Conservation (phyloP, 2,329 filamentous ascomycete genomes). For the Neofusicoccum umdonicola region DNA sequence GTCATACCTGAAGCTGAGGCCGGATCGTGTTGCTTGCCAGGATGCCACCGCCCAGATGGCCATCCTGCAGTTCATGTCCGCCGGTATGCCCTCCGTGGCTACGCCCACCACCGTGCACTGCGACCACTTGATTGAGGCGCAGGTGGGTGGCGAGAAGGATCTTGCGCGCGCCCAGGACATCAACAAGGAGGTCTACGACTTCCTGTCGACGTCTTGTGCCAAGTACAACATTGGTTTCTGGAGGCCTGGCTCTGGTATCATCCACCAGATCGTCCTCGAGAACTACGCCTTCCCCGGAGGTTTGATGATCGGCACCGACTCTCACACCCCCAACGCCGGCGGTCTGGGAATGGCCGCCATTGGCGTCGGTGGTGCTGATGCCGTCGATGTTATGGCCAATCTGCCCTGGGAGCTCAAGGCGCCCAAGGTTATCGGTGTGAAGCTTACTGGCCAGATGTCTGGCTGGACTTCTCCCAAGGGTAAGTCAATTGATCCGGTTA, state of each 20-base stretch:
- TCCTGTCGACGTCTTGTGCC: conserved; percentile 86
- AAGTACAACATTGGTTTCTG: conserved; percentile 99
- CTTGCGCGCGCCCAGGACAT: conserved; percentile 83
- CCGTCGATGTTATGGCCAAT: conserved; percentile 96
- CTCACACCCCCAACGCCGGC: conserved; percentile 95
- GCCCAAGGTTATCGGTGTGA: conserved; percentile 94
- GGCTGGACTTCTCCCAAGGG: conserved; percentile 95
- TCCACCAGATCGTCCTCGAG: conserved; percentile 97
- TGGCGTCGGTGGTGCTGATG: conserved; percentile 96
- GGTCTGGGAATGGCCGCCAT: conserved; percentile 94
- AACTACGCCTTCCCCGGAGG: conserved; percentile 99
- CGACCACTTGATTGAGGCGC: conserved; percentile 98
- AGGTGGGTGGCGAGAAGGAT: conserved; percentile 91
- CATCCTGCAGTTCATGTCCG: conserved; percentile 99
- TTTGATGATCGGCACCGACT: conserved; percentile 96
- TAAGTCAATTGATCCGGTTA: conserved; percentile 43
- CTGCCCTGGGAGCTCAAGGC: conserved; percentile 98
- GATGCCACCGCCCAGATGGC: conserved; percentile 99
- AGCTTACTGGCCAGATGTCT: conserved; percentile 81
- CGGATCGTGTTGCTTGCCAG: conserved; percentile 97
- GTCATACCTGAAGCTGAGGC: conserved; percentile 94
- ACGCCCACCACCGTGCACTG: conserved; percentile 97
- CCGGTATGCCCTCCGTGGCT: conserved; percentile 91
- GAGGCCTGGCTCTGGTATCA: conserved; percentile 97
- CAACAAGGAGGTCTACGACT: conserved; percentile 99